These are phyloP conservation scores for Symbiotaphrina buchneri DNA, from an alignment of 495 filamentous ascomycete species.

Conservation along the genomic window DNA sequence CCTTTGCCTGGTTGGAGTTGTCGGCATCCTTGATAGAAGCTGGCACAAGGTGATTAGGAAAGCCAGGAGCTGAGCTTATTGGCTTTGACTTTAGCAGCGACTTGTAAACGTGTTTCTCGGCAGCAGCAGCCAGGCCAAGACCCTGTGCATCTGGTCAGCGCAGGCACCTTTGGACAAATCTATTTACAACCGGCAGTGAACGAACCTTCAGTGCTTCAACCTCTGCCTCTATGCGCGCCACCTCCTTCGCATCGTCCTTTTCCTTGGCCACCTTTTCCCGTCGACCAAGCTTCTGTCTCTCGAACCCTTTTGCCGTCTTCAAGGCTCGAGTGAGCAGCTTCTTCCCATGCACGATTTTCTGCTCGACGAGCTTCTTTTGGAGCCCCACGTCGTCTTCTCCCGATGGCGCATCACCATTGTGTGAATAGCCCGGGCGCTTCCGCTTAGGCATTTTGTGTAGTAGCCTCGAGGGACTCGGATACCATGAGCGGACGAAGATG, in stretches of 20 bases:
- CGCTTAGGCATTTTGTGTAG: slow-evolving; percentile 3
- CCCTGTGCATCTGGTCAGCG: slow-evolving; percentile 14
- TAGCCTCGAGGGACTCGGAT: neutral
- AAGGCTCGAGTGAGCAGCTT: slow-evolving; percentile 41
- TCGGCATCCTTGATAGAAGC: neutral
- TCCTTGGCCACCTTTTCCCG: slow-evolving; percentile 41
- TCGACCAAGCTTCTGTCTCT: slow-evolving; percentile 69
- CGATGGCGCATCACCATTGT: neutral
- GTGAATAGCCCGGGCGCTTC: no score
- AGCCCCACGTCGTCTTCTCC: neutral
- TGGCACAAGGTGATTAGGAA: slow-evolving; percentile 16
- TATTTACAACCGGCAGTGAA: no score
- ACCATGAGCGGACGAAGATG: neutral
- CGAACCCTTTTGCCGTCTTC: slow-evolving; percentile 67
- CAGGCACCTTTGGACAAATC: no score
- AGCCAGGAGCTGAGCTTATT: slow-evolving; percentile 28
- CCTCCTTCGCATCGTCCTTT: slow-evolving; percentile 20
- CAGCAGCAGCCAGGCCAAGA: slow-evolving; percentile 40
- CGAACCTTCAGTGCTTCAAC: slow-evolving; percentile 51
- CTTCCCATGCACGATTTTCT: slow-evolving; percentile 32
- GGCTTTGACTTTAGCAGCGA: slow-evolving; percentile 50
- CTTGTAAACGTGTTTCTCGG: slow-evolving; percentile 51
- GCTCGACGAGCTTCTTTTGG: slow-evolving; percentile 16
- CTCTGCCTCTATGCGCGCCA: slow-evolving; percentile 42
- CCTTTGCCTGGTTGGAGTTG: slow-evolving; percentile 6